Conservation (phyloP, 2,329 filamentous ascomycete genomes). For the Colletotrichum orbiculare region DNA sequence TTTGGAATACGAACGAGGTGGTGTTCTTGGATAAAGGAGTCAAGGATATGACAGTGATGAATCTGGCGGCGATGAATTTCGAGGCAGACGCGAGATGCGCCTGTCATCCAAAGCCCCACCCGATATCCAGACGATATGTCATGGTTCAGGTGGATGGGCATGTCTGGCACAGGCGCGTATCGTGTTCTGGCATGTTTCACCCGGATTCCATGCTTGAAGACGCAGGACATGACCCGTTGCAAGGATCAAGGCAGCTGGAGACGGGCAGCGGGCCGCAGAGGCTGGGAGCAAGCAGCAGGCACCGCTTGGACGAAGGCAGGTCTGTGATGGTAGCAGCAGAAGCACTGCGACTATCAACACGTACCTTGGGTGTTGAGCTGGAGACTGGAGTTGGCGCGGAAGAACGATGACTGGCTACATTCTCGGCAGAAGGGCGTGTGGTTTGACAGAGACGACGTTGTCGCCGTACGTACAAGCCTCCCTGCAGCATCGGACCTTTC, state of each 20-base stretch:
- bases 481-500: constrained; percentile 36
- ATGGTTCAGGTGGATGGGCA: constrained; percentile 20
- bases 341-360: too few species aligned
- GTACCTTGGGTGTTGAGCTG: too few species aligned
- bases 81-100: constrained; percentile 33
- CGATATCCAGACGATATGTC: constrained; percentile 9
- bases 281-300: constrained; percentile 1
- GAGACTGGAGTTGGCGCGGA: too few species aligned
- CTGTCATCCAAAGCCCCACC: background rate
- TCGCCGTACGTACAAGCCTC: constrained; percentile 16
- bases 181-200: constrained; percentile 22
- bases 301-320: too few species aligned
- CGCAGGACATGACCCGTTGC: background rate
- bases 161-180: constrained; percentile 2
- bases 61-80: constrained; percentile 1
- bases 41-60: background rate
- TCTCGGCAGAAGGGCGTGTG: background rate
- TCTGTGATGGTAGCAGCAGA: too few species aligned
- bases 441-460: constrained; percentile 29
- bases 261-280: constrained; percentile 16
- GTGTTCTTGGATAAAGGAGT: constrained; percentile 2
- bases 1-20: constrained; percentile 22
- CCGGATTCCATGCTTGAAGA: background rate
- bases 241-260: constrained; percentile 14
- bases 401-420: background rate